Percentiles rank a stretch among this genome's conserved stretches.
Conservation (phyloP, 2,329 filamentous ascomycete species). For the Colletotrichum theobromicola region DNA sequence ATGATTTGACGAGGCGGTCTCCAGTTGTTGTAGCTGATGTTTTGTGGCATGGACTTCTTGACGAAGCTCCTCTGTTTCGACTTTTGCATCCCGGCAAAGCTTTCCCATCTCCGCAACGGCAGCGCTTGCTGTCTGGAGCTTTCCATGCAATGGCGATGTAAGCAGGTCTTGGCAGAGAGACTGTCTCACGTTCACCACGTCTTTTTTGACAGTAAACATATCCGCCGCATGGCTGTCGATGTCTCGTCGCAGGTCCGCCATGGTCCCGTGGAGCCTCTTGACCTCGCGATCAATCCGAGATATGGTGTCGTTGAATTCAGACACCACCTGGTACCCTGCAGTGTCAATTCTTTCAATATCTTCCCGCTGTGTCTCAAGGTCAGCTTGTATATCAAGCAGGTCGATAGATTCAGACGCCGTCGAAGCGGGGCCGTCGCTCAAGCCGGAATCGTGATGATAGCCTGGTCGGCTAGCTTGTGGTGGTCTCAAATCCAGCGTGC, state of each 20-base stretch:
- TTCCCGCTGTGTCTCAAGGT: slow-evolving; percentile 37
- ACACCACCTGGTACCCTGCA: slow-evolving; percentile 40
- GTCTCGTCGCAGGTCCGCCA: slow-evolving; percentile 30
- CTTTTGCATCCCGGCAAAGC: slow-evolving; percentile 19
- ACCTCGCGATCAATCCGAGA: slow-evolving; percentile 38
- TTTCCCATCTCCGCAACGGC: slow-evolving; percentile 25
- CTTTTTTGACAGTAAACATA: neutral
- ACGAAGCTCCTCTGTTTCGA: slow-evolving; percentile 22
- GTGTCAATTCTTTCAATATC: slow-evolving; percentile 41
- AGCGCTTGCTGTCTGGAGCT: slow-evolving; percentile 26
- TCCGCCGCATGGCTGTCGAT: slow-evolving; percentile 1
- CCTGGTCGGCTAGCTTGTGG: neutral
- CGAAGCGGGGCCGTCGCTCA: neutral
- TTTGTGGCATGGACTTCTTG: slow-evolving; percentile 23
- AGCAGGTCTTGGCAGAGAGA: slow-evolving; percentile 23
- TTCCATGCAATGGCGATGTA: slow-evolving; percentile 23
- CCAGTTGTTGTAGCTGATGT: slow-evolving; percentile 24
- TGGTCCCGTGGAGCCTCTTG: slow-evolving; percentile 32
- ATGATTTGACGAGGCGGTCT: slow-evolving; percentile 27
- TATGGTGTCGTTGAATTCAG: slow-evolving; percentile 39
- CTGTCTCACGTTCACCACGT: slow-evolving; percentile 30
- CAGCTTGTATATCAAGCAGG: slow-evolving; percentile 33
- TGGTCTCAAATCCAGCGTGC: slow-evolving; percentile 32
- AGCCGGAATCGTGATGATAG: neutral
- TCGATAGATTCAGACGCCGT: neutral